phyloP scores from a whole-genome alignment of 169 alveolate genomes.

The Eimeria mitis region DNA sequence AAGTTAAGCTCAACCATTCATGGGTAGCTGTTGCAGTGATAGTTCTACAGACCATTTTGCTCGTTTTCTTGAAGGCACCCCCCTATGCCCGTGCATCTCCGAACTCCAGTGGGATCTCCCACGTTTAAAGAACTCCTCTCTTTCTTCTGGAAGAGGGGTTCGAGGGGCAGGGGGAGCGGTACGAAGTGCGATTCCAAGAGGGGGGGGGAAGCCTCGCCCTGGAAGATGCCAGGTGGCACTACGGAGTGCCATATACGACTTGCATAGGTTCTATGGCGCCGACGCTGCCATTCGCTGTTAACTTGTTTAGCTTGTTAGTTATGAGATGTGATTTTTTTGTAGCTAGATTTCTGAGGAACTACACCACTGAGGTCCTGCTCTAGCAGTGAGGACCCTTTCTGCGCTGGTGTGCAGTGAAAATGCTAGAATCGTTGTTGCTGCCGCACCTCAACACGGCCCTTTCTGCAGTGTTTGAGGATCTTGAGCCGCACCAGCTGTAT shows the following conservation, averaged over 20 bases:
- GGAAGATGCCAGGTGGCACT: background rate
- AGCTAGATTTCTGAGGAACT: background rate
- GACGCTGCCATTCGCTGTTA: background rate
- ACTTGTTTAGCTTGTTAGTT: background rate
- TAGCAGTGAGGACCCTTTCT: background rate
- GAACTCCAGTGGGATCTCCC: constrained; percentile 8
- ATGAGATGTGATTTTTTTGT: background rate
- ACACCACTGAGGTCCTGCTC: background rate
- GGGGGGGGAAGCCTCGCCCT: background rate
- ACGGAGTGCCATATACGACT: background rate
- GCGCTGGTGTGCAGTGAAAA: background rate
- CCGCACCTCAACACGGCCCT: constrained; percentile 70
- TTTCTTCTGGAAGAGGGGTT: background rate
- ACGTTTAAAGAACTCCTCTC: background rate
- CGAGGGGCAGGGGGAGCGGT: background rate
- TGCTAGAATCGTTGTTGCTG: constrained; percentile 69
- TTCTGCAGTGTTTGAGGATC: constrained; percentile 62
- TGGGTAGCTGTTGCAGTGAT: background rate
- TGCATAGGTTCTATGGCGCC: background rate
- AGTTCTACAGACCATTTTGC: background rate
- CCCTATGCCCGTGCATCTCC: background rate
- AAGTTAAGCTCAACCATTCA: background rate
- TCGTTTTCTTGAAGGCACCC: background rate
- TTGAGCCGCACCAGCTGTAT: constrained; percentile 51
- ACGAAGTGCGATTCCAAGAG: background rate